Base-by-base conservation (phyloP, 345 rosid genomes). In the Raphanus raphanistrum region DNA sequence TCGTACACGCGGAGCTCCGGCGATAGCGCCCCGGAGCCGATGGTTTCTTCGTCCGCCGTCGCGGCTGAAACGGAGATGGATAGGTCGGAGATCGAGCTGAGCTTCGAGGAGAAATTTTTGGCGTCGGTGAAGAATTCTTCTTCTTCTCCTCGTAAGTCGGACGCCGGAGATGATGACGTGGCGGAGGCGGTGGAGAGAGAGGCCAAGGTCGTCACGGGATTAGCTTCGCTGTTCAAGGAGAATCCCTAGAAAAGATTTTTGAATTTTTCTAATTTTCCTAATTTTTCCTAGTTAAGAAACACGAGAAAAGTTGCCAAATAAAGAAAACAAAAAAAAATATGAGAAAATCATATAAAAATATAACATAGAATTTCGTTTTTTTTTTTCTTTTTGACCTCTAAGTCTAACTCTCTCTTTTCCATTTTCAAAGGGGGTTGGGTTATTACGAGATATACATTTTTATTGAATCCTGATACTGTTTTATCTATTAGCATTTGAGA, bases 151-250 rank as follows among this genome's bases (percentile, higher is more conserved):
- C 26, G 52, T 48, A 13, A 6, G 31, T 54, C 11, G 29, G 36
- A 65, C 68, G 38, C 72, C 45, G 15, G 63, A 70, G 32, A 72
- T 58, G 70, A 54, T 74, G 79, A 69, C 75, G 63, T 69, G 82
- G 74, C 69, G 84, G 68, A 38, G 32, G 15, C 84, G 60, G 78
- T 72, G 4, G 88, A 88, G 75, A 86, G 77, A 69, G 86, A 90
- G 70, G 66, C 80, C 59, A 78, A 78, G 15, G 66, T 85, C 55
- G 92, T 91, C 81, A 89, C 96, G 70, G 96, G 96, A 73, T 86
- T 94, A 76, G 97, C 97, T 73, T 89, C 86, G 72, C 92, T 93
- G 5, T 85, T 93, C 38, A 87, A 83, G 70, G 90, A 87, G 80
- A 86, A 86, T 61, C 83, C 89, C 38, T 90, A 85, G 89, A 73